These are phyloP conservation scores for Diutina pseudorugosa DNA, from an alignment of 1,139 yeast genomes.

Conservation along the genomic window DNA sequence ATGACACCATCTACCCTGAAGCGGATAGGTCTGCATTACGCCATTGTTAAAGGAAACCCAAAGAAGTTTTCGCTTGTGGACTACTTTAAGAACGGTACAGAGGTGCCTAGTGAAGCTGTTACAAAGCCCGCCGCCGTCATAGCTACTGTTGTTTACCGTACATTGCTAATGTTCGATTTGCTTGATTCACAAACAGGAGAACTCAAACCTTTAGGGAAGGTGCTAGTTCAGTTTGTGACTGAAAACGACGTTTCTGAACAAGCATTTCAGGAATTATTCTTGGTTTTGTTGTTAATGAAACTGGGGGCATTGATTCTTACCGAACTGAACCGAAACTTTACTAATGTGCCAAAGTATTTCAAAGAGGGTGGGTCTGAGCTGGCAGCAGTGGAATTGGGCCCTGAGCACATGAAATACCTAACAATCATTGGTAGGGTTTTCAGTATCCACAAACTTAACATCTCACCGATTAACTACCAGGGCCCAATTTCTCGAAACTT, in stretches of 20 bases:
- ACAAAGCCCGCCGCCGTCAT: slow-evolving; percentile 31
- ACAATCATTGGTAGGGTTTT: slow-evolving; percentile 47
- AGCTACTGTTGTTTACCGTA: slow-evolving; percentile 47
- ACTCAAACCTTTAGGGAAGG: slow-evolving; percentile 46
- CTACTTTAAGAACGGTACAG: background rate
- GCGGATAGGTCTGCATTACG: slow-evolving; percentile 5
- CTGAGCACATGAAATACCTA: slow-evolving; percentile 24
- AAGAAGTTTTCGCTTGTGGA: slow-evolving; percentile 16
- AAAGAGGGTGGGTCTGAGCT: slow-evolving; percentile 15
- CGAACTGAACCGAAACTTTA: slow-evolving; percentile 19
- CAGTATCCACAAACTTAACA: slow-evolving; percentile 37
- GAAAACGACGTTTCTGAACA: slow-evolving; percentile 12
- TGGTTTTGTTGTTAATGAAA: slow-evolving; percentile 32
- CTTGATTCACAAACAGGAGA: slow-evolving; percentile 30
- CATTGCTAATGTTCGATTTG: slow-evolving; percentile 44
- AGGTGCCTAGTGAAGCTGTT: background rate
- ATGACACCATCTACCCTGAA: slow-evolving; percentile 31
- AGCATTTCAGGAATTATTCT: slow-evolving; percentile 23
- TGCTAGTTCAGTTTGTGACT: slow-evolving; percentile 16
- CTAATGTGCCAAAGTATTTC: slow-evolving; percentile 24
- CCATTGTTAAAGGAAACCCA: slow-evolving; percentile 10
- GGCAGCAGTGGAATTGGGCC: slow-evolving; percentile 20
- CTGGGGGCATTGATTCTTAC: slow-evolving; percentile 18
- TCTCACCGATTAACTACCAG: slow-evolving; percentile 48
- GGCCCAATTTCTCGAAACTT: slow-evolving; percentile 63